These are phyloP conservation scores for Neolentinus lepideus DNA, from an alignment of 1,284 basidiomycete species.

Conservation along the genomic window DNA sequence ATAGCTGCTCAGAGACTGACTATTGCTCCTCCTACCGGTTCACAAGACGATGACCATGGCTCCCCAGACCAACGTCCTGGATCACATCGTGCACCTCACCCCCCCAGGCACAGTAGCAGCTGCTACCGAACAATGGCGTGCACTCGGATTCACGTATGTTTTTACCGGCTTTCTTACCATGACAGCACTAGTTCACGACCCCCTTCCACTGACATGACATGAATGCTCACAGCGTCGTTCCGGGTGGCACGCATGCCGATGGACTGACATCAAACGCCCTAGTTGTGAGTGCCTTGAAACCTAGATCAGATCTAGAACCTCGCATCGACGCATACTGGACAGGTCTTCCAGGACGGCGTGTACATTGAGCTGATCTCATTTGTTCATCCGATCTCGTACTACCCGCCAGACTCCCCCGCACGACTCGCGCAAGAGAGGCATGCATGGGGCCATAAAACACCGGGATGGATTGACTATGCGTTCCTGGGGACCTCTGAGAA, in stretches of 20 bases:
- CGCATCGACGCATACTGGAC: not conserved
- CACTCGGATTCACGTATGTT: slow-evolving; percentile 58
- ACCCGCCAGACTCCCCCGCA: slow-evolving; percentile 39
- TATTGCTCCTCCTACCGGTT: not conserved
- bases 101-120: slow-evolving; percentile 49
- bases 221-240: slow-evolving; percentile 35
- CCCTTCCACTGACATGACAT: too few species aligned
- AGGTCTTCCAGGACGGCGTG: slow-evolving; percentile 52
- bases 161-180: not conserved
- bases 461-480: slow-evolving; percentile 57
- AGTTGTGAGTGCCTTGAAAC: slow-evolving; percentile 34
- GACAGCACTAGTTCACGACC: too few species aligned
- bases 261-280: slow-evolving; percentile 60
- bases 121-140: slow-evolving; percentile 42
- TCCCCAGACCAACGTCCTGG: slow-evolving; percentile 42
- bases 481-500: slow-evolving; percentile 42
- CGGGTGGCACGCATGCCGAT: slow-evolving; percentile 55
- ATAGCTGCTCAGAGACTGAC: too few species aligned
- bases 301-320: not conserved
- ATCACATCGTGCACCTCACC: slow-evolving; percentile 65
- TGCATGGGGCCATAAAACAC: slow-evolving; percentile 43
- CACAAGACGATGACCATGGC: slow-evolving; percentile 7
- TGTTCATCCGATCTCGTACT: slow-evolving; percentile 41
- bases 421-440: slow-evolving; percentile 34
- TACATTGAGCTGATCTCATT: slow-evolving; percentile 69